A percentile compares a stretch with the other conserved stretches of the same genome.
Conservation (phyloP, 805 yeast species). For the Ogataea pini region DNA sequence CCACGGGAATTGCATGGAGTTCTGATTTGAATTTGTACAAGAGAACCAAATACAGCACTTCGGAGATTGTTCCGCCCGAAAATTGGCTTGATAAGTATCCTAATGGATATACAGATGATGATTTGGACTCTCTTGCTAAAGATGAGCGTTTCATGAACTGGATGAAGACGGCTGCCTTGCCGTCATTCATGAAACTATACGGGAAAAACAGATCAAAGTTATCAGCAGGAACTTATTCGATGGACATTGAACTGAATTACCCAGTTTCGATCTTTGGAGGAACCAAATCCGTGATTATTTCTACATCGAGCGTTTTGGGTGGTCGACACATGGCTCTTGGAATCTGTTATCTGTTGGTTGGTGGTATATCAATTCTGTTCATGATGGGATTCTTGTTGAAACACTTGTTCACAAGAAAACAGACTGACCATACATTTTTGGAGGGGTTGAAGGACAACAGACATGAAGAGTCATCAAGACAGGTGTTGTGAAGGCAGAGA, state of each 20-base stretch:
- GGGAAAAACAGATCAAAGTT: constrained; percentile 65
- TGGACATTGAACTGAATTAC: constrained; percentile 72
- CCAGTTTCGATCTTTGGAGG: constrained; percentile 87
- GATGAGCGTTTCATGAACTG: constrained; percentile 93
- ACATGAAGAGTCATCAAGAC: constrained; percentile 16
- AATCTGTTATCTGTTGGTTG: constrained; percentile 80
- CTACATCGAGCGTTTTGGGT: constrained; percentile 83
- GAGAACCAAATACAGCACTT: constrained; percentile 64
- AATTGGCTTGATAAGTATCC: constrained; percentile 83
- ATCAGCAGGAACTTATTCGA: constrained; percentile 65
- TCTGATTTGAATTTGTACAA: constrained; percentile 73
- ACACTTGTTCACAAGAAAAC: constrained; percentile 57
- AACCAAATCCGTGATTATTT: constrained; percentile 76
- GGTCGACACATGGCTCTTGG: constrained; percentile 87
- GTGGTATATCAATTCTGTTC: constrained; percentile 69
- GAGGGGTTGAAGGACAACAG: constrained; percentile 25
- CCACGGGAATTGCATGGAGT: constrained; percentile 79
- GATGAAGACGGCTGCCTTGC: constrained; percentile 97
- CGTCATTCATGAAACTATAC: constrained; percentile 83
- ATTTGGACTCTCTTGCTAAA: constrained; percentile 70
- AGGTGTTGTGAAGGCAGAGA: constrained; percentile 21
- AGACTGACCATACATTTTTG: constrained; percentile 32
- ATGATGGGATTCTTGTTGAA: constrained; percentile 77
- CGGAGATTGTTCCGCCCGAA: constrained; percentile 89
- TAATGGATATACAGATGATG: constrained; percentile 81